Conservation (phyloP, 768 basidiomycete species). For the Tulasnella sp. region DNA sequence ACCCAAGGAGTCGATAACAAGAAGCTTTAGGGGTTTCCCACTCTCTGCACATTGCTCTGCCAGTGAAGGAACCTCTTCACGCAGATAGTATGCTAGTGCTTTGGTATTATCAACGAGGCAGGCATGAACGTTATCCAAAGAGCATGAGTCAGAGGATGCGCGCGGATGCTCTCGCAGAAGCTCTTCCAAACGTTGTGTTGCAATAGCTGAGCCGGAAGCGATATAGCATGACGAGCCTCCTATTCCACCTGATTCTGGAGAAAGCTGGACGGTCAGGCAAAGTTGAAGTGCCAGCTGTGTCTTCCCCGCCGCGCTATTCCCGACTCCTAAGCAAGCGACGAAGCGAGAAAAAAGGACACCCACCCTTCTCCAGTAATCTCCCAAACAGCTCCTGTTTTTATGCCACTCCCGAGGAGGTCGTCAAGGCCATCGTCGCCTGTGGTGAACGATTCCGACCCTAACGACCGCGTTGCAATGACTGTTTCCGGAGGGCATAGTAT, state of each 20-base stretch:
- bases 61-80: slow-evolving; percentile 57
- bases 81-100: slow-evolving; percentile 59
- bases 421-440: slow-evolving; percentile 78
- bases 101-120: slow-evolving; percentile 53
- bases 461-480: not conserved
- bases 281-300: slow-evolving; percentile 89
- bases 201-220: slow-evolving; percentile 70
- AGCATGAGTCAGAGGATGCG: slow-evolving; percentile 51
- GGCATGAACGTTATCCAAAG: slow-evolving; percentile 64
- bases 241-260: slow-evolving; percentile 58
- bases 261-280: slow-evolving; percentile 76
- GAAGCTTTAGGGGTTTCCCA: slow-evolving; percentile 66
- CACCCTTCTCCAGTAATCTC: slow-evolving; percentile 91
- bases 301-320: slow-evolving; percentile 85
- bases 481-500: slow-evolving; percentile 1
- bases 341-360: slow-evolving; percentile 33
- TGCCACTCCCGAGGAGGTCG: slow-evolving; percentile 71
- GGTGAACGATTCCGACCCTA: slow-evolving; percentile 57
- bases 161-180: slow-evolving; percentile 59
- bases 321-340: not conserved
- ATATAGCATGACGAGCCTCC: slow-evolving; percentile 75
- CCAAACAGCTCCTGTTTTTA: slow-evolving; percentile 79
- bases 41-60: slow-evolving; percentile 46
- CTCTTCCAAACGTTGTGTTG: slow-evolving; percentile 68
- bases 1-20: slow-evolving; percentile 87